phyloP scores from a whole-genome alignment of 306 rosid genomes.

The Potentilla sterilis region DNA sequence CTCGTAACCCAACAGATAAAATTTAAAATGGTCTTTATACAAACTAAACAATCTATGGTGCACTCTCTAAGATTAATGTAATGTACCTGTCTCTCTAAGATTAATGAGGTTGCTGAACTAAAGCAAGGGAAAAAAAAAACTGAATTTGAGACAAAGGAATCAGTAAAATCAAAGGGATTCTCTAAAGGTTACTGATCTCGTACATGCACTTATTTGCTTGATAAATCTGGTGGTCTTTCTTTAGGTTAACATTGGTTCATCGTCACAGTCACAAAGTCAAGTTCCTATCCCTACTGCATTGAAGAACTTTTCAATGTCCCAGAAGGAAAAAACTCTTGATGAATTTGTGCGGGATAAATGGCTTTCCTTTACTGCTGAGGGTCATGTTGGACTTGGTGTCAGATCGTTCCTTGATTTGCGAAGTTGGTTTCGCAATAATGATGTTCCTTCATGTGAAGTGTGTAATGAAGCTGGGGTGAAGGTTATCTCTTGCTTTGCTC shows the following conservation, averaged over 20 bases:
- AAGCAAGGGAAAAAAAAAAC: neutral
- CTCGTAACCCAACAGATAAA: neutral
- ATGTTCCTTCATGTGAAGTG: conserved; percentile 72
- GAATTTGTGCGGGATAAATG: conserved; percentile 74
- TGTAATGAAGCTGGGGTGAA: conserved; percentile 97
- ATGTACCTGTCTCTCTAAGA: neutral
- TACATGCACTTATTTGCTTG: conserved; percentile 18
- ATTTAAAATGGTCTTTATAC: neutral
- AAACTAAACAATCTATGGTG: neutral
- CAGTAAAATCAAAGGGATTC: neutral
- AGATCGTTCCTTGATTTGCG: conserved; percentile 90
- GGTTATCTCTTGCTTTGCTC: conserved; percentile 44
- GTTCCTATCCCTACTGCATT: conserved; percentile 47
- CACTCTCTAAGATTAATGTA: no score
- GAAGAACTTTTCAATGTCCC: conserved; percentile 55
- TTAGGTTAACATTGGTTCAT: conserved; percentile 48
- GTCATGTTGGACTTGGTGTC: conserved; percentile 72
- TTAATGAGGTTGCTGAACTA: neutral
- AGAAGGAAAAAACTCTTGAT: conserved; percentile 64
- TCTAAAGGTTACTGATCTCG: neutral
- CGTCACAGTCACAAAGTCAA: conserved; percentile 50
- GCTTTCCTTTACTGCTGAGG: conserved; percentile 61
- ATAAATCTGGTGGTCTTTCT: conserved; percentile 30
- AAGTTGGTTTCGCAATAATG: conserved; percentile 76
- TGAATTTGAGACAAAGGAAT: neutral